A percentile compares a stretch with the other conserved stretches of the same genome.
Conservation (phyloP, 164 flowering plant genomes). For the Liriodendron chinense region DNA sequence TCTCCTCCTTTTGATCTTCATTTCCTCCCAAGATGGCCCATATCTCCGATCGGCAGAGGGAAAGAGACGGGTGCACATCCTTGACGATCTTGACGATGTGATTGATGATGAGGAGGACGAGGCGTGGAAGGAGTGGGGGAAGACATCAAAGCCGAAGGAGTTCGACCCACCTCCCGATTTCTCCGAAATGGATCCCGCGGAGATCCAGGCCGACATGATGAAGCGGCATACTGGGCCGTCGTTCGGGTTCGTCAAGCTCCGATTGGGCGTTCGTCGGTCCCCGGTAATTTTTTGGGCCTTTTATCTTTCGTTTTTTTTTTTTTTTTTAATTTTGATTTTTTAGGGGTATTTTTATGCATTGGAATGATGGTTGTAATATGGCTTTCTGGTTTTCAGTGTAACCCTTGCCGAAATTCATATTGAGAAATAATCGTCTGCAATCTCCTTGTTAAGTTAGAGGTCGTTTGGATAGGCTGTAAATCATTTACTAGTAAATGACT, state of each 20-base stretch:
- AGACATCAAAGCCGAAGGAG: slow-evolving; percentile 30
- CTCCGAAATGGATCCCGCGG: slow-evolving; percentile 29
- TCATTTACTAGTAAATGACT: too few relatives aligned
- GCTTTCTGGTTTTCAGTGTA: not conserved
- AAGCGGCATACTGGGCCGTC: slow-evolving; percentile 61
- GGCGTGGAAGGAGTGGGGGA: slow-evolving; percentile 86
- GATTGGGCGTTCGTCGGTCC: slow-evolving; percentile 57
- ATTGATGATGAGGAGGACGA: slow-evolving; percentile 94
- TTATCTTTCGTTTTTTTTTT: too few relatives aligned
- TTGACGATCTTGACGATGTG: slow-evolving; percentile 92
- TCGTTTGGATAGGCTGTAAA: too few relatives aligned
- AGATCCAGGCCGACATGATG: slow-evolving; percentile 71
- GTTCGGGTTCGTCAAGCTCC: slow-evolving; percentile 86
- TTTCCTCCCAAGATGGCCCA: slow-evolving; percentile 1
- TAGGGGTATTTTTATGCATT: not conserved
- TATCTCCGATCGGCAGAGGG: slow-evolving; percentile 9
- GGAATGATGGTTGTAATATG: not conserved
- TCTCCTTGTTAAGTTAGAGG: too few relatives aligned
- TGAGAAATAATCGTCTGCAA: too few relatives aligned
- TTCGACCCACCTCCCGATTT: slow-evolving; percentile 69
- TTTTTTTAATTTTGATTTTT: not conserved
- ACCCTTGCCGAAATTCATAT: too few relatives aligned
- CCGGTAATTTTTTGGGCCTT: slow-evolving; percentile 28
- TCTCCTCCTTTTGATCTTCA: not conserved
- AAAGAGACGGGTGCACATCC: slow-evolving; percentile 51